phyloP scores from a whole-genome alignment of 2,329 filamentous ascomycete genomes.

The Fusarium sp. region DNA sequence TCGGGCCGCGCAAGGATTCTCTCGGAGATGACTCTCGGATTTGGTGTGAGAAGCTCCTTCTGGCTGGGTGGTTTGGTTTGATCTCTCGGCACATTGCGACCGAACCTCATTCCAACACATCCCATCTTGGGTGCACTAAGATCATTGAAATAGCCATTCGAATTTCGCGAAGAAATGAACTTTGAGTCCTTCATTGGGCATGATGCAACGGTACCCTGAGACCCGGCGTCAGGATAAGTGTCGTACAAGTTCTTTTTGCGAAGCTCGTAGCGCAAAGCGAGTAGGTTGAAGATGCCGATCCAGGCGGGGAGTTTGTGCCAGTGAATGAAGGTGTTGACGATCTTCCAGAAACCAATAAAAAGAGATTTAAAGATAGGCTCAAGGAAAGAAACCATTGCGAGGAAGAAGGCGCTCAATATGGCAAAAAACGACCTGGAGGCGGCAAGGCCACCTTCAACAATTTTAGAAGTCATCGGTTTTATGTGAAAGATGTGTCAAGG shows the following conservation, averaged over 20 bases:
- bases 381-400: background rate
- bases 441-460: background rate
- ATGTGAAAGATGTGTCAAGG: background rate
- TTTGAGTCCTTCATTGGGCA: slow-evolving; percentile 28
- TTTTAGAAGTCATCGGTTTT: background rate
- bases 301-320: slow-evolving; percentile 28
- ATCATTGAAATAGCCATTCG: slow-evolving; percentile 19
- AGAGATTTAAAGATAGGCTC: slow-evolving; percentile 2
- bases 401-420: background rate
- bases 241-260: slow-evolving; percentile 24
- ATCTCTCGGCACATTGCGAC: slow-evolving; percentile 20
- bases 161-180: slow-evolving; percentile 8
- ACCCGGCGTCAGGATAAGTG: slow-evolving; percentile 13
- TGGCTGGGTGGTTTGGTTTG: slow-evolving; percentile 3
- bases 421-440: background rate
- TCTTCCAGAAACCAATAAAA: slow-evolving; percentile 22
- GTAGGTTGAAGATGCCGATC: slow-evolving; percentile 25
- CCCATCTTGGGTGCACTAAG: slow-evolving; percentile 23
- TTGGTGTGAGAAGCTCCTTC: slow-evolving; percentile 12
- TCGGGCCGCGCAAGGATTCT: slow-evolving; percentile 21
- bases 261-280: slow-evolving; percentile 29
- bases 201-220: background rate
- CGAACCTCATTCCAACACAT: slow-evolving; percentile 21
- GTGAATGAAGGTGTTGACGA: slow-evolving; percentile 7
- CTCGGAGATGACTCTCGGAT: slow-evolving; percentile 8